Percentiles rank a stretch among this genome's conserved stretches.
These are phyloP conservation scores for Coniferiporia weirii DNA, from an alignment of 1,284 basidiomycete species.

Conservation along the genomic window DNA sequence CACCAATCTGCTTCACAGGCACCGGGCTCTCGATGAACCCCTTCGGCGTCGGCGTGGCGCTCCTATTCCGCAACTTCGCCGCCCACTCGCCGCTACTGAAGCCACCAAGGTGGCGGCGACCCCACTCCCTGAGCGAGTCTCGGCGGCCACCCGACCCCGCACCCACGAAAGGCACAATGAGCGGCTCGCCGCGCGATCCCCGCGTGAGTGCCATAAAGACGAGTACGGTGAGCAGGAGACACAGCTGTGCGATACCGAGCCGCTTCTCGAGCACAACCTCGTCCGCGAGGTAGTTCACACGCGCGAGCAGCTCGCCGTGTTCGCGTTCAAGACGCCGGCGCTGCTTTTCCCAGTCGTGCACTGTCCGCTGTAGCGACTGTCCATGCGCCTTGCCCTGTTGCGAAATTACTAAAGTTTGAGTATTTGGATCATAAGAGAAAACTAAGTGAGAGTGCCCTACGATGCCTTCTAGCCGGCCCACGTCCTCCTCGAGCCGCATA, in stretches of 20 bases:
- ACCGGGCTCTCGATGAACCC: conserved; percentile 8
- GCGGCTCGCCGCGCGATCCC: conserved; percentile 53
- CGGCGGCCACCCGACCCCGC: conserved; percentile 15
- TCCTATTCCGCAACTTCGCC: conserved; percentile 31
- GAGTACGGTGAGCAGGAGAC: conserved; percentile 71
- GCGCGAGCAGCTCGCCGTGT: conserved; percentile 56
- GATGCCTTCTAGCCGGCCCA: conserved; percentile 70
- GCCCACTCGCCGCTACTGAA: conserved; percentile 49
- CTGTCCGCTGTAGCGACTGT: conserved; percentile 56
- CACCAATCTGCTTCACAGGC: conserved; percentile 11
- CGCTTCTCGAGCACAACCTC: conserved; percentile 84
- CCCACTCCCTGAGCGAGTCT: conserved; percentile 45
- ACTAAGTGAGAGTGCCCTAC: conserved; percentile 41
- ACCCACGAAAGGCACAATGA: conserved; percentile 23
- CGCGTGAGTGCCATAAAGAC: conserved; percentile 82
- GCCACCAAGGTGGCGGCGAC: conserved; percentile 45
- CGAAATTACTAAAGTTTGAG: conserved; percentile 4
- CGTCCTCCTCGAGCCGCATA: conserved; percentile 74
- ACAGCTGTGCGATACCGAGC: conserved; percentile 77
- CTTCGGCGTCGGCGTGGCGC: conserved; percentile 24
- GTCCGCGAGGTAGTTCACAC: conserved; percentile 66
- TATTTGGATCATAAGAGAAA: conserved; percentile 4
- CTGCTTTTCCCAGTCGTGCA: conserved; percentile 69
- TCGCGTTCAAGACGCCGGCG: conserved; percentile 64
- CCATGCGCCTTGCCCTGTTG: conserved; percentile 61